phyloP scores from a whole-genome alignment of 169 alveolate species.

The Babesia bovis region DNA sequence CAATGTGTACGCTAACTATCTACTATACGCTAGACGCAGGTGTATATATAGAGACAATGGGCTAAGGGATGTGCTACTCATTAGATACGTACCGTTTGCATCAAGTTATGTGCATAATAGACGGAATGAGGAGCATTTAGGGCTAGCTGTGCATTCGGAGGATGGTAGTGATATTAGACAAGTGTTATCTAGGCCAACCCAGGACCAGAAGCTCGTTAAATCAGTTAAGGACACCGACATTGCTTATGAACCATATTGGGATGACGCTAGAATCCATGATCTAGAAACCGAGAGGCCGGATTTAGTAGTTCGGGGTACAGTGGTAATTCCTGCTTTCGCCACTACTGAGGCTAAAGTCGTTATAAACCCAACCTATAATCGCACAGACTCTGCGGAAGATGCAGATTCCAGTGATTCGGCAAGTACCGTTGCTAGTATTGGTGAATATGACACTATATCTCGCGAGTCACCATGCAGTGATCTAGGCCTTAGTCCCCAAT shows the following conservation, averaged over 20 bases:
- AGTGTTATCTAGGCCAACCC: not conserved
- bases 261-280: constrained; percentile 14
- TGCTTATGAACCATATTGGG: constrained; percentile 59
- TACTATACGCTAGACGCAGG: not conserved
- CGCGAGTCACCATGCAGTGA: not conserved
- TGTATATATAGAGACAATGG: too few species aligned
- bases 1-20: not conserved
- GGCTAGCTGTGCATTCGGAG: too few species aligned
- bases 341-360: constrained; percentile 52
- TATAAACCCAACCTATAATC: not conserved
- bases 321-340: constrained; percentile 60
- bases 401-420: not conserved
- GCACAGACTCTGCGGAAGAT: too few species aligned
- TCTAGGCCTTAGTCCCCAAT: too few species aligned
- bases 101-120: too few species aligned
- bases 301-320: constrained; percentile 55
- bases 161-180: too few species aligned
- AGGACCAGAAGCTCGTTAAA: not conserved
- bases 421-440: not conserved
- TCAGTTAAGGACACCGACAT: not conserved
- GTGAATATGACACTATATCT: not conserved
- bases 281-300: constrained; percentile 37
- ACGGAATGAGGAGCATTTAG: too few species aligned
- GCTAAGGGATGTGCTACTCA: too few species aligned
- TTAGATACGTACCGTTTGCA: too few species aligned